Conservation (phyloP, 805 yeast species). For the Clavispora santaluciae region DNA sequence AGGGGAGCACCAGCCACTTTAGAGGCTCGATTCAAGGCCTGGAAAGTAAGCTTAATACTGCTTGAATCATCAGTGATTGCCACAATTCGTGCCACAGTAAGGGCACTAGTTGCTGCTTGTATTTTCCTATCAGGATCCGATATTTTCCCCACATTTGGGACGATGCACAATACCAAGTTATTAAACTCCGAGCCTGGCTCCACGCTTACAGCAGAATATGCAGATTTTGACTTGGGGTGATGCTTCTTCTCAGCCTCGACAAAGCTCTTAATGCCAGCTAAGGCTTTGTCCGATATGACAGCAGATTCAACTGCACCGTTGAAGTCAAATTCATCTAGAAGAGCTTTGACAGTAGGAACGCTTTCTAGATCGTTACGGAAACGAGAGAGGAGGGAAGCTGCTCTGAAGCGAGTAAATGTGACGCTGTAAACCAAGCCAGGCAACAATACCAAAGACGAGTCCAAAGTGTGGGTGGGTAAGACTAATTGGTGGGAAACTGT, state of each 20-base stretch:
- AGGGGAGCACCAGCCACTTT: constrained; percentile 5
- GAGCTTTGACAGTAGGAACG: constrained; percentile 25
- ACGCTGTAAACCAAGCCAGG: constrained; percentile 64
- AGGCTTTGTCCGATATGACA: constrained; percentile 26
- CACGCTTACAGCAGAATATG: not conserved
- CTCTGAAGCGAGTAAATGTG: constrained; percentile 44
- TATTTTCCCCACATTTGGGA: constrained; percentile 29
- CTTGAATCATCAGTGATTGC: constrained; percentile 44
- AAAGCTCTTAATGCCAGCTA: constrained; percentile 26
- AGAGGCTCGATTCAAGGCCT: constrained; percentile 45
- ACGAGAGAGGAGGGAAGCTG: constrained; percentile 42
- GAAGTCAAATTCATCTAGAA: constrained; percentile 34
- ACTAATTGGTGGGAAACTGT: constrained; percentile 16
- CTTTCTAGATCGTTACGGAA: constrained; percentile 27
- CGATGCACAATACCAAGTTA: constrained; percentile 35
- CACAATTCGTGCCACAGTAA: constrained; percentile 43
- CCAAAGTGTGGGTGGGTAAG: constrained; percentile 38
- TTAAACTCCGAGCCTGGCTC: constrained; percentile 22
- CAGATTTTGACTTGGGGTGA: constrained; percentile 1
- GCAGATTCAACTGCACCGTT: constrained; percentile 10
- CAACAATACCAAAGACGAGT: constrained; percentile 44
- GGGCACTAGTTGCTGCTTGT: constrained; percentile 17
- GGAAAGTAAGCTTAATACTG: constrained; percentile 42
- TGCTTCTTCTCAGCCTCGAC: constrained; percentile 7
- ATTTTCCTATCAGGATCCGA: constrained; percentile 12